Percentiles rank a stretch among this genome's conserved stretches.
Evolutionary conservation across 805 yeast genomes (phyloP).

Genomic region (Cyberlindnera sargentensis): DNA sequence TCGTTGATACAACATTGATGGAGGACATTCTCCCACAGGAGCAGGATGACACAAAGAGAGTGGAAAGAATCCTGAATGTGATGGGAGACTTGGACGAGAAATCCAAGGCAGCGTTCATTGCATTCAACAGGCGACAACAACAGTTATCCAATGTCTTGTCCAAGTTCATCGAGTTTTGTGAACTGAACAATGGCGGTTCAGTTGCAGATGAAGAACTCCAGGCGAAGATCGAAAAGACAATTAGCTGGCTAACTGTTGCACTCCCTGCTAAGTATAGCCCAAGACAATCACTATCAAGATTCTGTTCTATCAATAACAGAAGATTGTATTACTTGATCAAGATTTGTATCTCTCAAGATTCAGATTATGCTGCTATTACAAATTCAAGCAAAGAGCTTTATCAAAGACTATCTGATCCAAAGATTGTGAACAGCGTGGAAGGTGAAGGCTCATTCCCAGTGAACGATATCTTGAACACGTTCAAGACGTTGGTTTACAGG

Average conservation of each 20-base stretch:
- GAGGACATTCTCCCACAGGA: constrained; percentile 57
- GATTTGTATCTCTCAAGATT: constrained; percentile 46
- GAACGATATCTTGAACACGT: constrained; percentile 42
- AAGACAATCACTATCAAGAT: constrained; percentile 41
- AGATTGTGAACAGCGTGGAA: constrained; percentile 33
- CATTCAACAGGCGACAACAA: constrained; percentile 63
- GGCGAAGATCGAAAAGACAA: constrained; percentile 43
- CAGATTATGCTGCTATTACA: constrained; percentile 52
- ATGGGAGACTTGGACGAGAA: constrained; percentile 44
- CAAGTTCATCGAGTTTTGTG: constrained; percentile 43
- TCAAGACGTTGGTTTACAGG: constrained; percentile 56
- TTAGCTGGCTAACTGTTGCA: constrained; percentile 53
- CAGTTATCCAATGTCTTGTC: constrained; percentile 46
- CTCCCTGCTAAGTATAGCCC: constrained; percentile 49
- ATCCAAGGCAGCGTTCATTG: constrained; percentile 57
- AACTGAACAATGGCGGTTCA: constrained; percentile 31
- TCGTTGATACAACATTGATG: constrained; percentile 54
- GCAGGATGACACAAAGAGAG: constrained; percentile 38
- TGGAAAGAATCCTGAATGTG: constrained; percentile 44
- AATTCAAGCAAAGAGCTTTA: constrained; percentile 61
- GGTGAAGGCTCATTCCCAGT: constrained; percentile 31
- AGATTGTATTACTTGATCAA: constrained; percentile 51
- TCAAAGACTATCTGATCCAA: constrained; percentile 45
- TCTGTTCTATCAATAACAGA: constrained; percentile 49
- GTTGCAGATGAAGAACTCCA: constrained; percentile 19